Evolutionary conservation across 768 basidiomycete species (phyloP), one percentile per base, ranked within the genome.

Genomic region (Hypsizygus marmoreus): DNA sequence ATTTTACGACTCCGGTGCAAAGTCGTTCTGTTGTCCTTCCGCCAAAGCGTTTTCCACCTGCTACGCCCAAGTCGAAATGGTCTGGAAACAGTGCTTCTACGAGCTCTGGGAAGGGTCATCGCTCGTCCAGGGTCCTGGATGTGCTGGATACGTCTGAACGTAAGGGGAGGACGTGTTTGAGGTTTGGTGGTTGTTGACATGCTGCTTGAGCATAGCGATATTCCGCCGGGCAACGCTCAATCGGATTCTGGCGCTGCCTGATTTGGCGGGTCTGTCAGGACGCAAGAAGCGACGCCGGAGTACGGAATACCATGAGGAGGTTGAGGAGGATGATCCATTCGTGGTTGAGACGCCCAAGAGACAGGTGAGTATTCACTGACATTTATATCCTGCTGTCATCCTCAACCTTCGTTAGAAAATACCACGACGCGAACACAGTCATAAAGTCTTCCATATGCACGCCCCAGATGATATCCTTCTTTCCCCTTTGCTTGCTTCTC

Each of bases 81-180:
- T 11, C 44, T 11, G n/a, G n/a, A n/a, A 24, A 30, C 40, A 26
- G 20, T 20, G 32, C 23, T 36, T 6, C 16, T 24, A 16, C 57
- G 30, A 62, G 61, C 45, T 36, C 47, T 12, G 42, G 44, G n/a
- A 53, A 45, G 36, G 56, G 55, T 31, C 51, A 44, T 32, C 41
- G 36, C 16, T 50, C 57, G 12, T 76, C 75, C 2, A 68, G 64
- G 44, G 57, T 76, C 4, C 56, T 77, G 9, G 65, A 72, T 28
- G 64, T 60, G 1, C 56, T 80, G 24, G 76, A 80, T 55, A 63
- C 61, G 10, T 56, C 55, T 17, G 73, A 77, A 53, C 73, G 77
- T 77, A 50, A 56, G 76, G 61, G 17, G 10, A n/a, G 17, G 24
- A 37, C 8, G 22, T 28, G 26, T 13, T 36, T 41, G 42, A n/a